Conservation (phyloP, 2,329 filamentous ascomycete species). For the Aureobasidium namibiae region DNA sequence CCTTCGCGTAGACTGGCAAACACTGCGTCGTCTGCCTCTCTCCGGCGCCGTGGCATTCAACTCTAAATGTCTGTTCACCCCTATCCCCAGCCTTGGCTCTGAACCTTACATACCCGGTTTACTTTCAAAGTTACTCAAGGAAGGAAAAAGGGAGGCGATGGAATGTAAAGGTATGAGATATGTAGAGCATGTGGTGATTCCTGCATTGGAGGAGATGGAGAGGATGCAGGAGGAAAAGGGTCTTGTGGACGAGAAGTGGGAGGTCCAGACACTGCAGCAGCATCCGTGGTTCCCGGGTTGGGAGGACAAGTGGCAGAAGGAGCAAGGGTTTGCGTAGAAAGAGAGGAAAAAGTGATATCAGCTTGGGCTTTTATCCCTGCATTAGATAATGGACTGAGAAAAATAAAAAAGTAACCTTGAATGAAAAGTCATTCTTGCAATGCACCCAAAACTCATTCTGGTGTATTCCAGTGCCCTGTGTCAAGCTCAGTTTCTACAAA, state of each 20-base stretch:
- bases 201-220: constrained; percentile 55
- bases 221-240: constrained; percentile 58
- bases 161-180: constrained; percentile 79
- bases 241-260: constrained; percentile 54
- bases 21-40: constrained; percentile 66
- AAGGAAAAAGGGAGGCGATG: constrained; percentile 64
- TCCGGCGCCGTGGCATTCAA: constrained; percentile 74
- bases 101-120: too few relatives aligned
- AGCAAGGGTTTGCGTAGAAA: background rate
- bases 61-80: constrained; percentile 80
- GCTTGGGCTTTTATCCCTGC: too few relatives aligned
- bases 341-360: background rate
- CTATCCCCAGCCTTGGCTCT: too few relatives aligned
- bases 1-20: constrained; percentile 83
- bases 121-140: constrained; percentile 51
- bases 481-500: too few relatives aligned
- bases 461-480: too few relatives aligned
- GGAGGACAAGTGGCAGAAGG: constrained; percentile 58
- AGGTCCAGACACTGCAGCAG: constrained; percentile 61
- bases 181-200: constrained; percentile 63
- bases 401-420: too few relatives aligned
- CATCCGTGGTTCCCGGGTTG: constrained; percentile 69
- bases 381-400: too few relatives aligned
- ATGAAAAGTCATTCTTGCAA: too few relatives aligned
- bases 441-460: too few relatives aligned